Conservation (phyloP, 2,329 filamentous ascomycete species). For the Cladosporium sp. region DNA sequence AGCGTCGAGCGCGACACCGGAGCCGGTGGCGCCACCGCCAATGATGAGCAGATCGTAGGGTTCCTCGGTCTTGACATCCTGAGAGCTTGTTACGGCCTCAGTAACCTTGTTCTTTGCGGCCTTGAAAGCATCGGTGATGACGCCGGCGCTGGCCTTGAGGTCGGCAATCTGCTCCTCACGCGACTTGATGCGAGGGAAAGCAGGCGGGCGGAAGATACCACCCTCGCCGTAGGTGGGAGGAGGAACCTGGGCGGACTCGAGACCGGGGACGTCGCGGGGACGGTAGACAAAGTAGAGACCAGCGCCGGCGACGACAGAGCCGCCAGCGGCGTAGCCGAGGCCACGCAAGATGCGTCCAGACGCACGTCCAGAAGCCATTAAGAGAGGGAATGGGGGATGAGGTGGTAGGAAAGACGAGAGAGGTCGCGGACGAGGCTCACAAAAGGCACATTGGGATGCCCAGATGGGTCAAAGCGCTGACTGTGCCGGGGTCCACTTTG, state of each 20-base stretch:
- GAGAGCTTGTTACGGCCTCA: constrained; percentile 29
- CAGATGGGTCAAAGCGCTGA: constrained; percentile 7
- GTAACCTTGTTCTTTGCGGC: constrained; percentile 43
- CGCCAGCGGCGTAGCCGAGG: constrained; percentile 55
- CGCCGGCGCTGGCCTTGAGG: constrained; percentile 50
- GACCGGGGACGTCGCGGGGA: constrained; percentile 67
- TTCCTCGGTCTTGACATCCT: constrained; percentile 24
- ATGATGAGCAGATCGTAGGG: constrained; percentile 72
- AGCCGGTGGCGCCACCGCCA: constrained; percentile 72
- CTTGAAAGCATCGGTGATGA: constrained; percentile 29
- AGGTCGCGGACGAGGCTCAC: constrained; percentile 2
- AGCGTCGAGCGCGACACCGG: constrained; percentile 76
- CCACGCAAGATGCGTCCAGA: constrained; percentile 48
- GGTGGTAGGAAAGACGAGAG: neutral
- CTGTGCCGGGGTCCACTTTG: constrained; percentile 6
- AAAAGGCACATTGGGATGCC: constrained; percentile 5
- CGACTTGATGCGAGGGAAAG: constrained; percentile 59
- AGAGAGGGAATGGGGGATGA: neutral
- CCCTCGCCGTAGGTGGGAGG: constrained; percentile 66
- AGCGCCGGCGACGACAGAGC: constrained; percentile 49
- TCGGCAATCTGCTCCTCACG: constrained; percentile 61
- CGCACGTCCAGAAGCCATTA: constrained; percentile 16
- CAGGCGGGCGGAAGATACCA: constrained; percentile 61
- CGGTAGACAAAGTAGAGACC: constrained; percentile 61
- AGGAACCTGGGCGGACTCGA: constrained; percentile 62